Evolutionary conservation across 148 eudicot species (phyloP).

Genomic region (Bassia scoparia): DNA sequence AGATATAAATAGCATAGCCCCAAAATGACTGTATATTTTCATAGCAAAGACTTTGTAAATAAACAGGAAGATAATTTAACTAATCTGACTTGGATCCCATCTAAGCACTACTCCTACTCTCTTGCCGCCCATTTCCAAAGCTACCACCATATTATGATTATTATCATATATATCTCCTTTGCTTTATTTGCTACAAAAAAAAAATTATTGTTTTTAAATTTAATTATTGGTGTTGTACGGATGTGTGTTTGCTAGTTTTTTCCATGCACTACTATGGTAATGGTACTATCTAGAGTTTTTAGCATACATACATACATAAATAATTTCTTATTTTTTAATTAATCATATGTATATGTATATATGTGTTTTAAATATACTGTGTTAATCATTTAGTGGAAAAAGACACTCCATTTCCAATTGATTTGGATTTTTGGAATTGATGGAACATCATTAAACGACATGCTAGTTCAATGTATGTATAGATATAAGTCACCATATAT

Average conservation of each 20-base stretch:
- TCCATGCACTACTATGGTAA: no score
- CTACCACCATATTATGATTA: no score
- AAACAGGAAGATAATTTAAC: background rate
- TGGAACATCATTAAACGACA: no score
- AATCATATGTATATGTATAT: background rate
- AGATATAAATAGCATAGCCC: background rate
- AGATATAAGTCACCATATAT: background rate
- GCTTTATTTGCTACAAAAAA: background rate
- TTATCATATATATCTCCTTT: background rate
- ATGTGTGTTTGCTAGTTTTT: background rate
- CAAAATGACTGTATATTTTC: background rate
- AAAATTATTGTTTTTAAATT: no score
- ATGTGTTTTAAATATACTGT: background rate
- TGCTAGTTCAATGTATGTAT: background rate
- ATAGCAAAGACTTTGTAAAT: background rate
- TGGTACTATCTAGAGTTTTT: background rate
- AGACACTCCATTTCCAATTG: constrained; percentile 1
- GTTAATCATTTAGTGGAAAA: background rate
- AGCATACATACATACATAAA: no score
- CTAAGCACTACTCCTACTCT: constrained; percentile 10
- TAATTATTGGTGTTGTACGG: constrained; percentile 3
- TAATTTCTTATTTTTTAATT: no score
- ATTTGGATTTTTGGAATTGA: background rate
- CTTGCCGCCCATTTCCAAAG: constrained; percentile 13
- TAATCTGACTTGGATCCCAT: constrained; percentile 31